Percentiles rank a stretch among this genome's conserved stretches.
These are phyloP conservation scores for Penicillium glabrum DNA, from an alignment of 2,329 filamentous ascomycete genomes.

Conservation along the genomic window DNA sequence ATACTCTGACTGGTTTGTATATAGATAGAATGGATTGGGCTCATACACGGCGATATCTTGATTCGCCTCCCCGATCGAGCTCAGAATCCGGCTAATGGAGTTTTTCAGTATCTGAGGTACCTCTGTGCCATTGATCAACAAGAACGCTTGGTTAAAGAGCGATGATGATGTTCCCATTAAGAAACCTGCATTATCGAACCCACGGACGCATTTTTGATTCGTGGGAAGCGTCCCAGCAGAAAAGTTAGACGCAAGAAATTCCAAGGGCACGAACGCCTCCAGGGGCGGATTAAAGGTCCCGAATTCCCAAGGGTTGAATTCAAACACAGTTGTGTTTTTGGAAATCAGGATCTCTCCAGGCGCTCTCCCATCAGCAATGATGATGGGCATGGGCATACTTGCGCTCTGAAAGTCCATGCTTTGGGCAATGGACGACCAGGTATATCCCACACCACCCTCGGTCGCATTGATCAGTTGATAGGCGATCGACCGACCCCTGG, in stretches of 20 bases:
- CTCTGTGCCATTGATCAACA: not conserved
- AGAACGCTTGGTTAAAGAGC: not conserved
- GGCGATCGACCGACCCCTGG: constrained; percentile 53
- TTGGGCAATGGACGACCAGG: constrained; percentile 59
- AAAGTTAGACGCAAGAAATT: constrained; percentile 69
- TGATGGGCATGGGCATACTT: constrained; percentile 63
- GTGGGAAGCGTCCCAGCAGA: constrained; percentile 52
- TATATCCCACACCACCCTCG: constrained; percentile 68
- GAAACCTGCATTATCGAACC: constrained; percentile 74
- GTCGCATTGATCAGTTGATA: constrained; percentile 56
- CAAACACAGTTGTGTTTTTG: constrained; percentile 52
- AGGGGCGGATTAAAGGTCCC: constrained; percentile 68
- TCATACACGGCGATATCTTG: constrained; percentile 61
- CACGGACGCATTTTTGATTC: constrained; percentile 61
- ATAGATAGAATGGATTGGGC: constrained; percentile 69
- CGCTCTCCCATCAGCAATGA: constrained; percentile 37
- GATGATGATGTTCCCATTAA: constrained; percentile 69
- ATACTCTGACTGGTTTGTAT: constrained; percentile 57
- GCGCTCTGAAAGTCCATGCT: constrained; percentile 50
- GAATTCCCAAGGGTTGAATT: constrained; percentile 69
- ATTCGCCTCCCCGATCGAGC: constrained; percentile 9
- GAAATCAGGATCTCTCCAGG: constrained; percentile 52
- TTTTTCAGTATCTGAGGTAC: not conserved
- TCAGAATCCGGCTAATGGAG: not conserved
- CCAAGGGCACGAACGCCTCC: constrained; percentile 63